Base-by-base conservation (phyloP, 345 rosid species). In the Sonneratia alba region DNA sequence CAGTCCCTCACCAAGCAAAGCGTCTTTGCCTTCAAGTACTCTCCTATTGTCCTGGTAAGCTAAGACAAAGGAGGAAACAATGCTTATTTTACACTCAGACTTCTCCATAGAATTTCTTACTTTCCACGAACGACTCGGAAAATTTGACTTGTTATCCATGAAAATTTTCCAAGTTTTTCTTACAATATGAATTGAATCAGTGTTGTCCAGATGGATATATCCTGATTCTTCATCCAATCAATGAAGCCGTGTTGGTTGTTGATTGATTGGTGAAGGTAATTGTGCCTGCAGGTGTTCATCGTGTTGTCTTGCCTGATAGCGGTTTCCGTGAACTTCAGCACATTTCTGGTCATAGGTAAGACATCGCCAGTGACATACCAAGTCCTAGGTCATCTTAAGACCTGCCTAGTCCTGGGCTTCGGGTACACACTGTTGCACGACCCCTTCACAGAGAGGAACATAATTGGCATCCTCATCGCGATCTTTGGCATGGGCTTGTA, bases 291-390 rank as follows among this genome's bases (percentile, higher is more conserved):
- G 98, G 87, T 78, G 1, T 95, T 95, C 72, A 92, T 95, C 79
- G 76, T 86, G 42, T 79, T 95, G 4, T 95, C 99, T 7, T 95
- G 99, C 76, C 24, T 92, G 34, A 92, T 95, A 76, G 79, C 99
- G n/a, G 99, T 95, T 57, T 77, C 97, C 6, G 99, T 95, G 73
- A 95, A 95, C 85, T 95, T 95, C 75, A 95, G 99, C 77, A 95
- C 99, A 3, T 95, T 95, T 78, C 79, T 95, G 86, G 99, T 95
- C 37, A 90, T 95, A 47, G 99, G 99, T n/a, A 95, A 92, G 84
- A 95, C 99, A 68, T 95, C 99, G 3, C 99, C 99, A 0, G 97
- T 95, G 36, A 92, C 99, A 45, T 95, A 95, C 72, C 99, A 95
- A 86, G 99, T 95, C 71, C 89, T 95, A 19, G 99, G 99, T 7